Evolutionary conservation across 2,329 filamentous ascomycete species (phyloP), one percentile per base, ranked within the genome.

Genomic region (Neobulgaria alba): DNA sequence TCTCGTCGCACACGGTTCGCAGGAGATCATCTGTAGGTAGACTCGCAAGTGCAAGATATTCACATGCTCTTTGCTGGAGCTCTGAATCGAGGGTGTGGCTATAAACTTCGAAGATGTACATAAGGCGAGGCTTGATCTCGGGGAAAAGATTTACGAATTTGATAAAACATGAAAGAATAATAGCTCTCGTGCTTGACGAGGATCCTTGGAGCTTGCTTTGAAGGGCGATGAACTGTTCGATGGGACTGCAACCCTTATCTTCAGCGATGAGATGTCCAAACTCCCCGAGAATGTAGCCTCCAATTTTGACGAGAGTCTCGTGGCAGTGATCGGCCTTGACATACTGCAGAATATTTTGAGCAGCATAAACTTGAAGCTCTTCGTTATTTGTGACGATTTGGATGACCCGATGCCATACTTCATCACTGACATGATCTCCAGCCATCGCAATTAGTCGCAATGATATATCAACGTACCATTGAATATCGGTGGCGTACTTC

Each of bases 341-440:
- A 58, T 96, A 95, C 52, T 90, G 83, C 30, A 98, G 67, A 16
- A 92, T 88, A 54, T 93, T 93, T 59, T 94, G 86, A 3, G 92
- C 88, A 1, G 92, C 92, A 60, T 98, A 98, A 0, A 95, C 82
- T 63, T 98, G 92, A 9, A 98, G 73, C 62, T 96, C 90, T 63
- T 98, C 92, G 62, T 98, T 98, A 69, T 98, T 98, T 40, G 92
- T 96, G 44, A 96, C 89, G 54, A 98, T 96, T 62, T 98, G 92
- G 48, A 95, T 95, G 41, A 98, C 90, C 54, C 92, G 81, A 62
- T 98, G 92, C 92, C 92, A 98, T 14, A 98, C 92, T 65, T 98
- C 92, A 49, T 98, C 93, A 63, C 90, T 96, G 53, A 98, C 90
- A 61, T 98, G 92, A 57, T 98, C 92, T 52, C 92, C 92, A 3